phyloP scores from a whole-genome alignment of 1,284 basidiomycete species.

The Omphalotus olearius region DNA sequence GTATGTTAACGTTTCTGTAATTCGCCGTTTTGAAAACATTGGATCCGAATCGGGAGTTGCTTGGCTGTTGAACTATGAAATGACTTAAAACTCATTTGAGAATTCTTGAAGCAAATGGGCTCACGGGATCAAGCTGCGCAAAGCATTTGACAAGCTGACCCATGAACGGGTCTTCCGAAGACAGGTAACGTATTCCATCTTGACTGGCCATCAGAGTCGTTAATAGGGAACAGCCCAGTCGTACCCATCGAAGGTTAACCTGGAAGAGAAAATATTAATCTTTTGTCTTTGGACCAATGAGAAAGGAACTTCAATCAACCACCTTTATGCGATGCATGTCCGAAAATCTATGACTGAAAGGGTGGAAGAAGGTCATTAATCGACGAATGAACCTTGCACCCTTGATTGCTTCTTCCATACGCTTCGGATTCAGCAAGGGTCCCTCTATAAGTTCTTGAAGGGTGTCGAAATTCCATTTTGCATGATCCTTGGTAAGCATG shows the following conservation, averaged over 20 bases:
- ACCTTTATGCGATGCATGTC: constrained; percentile 76
- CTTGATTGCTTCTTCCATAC: constrained; percentile 95
- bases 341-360: constrained; percentile 83
- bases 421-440: constrained; percentile 84
- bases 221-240: constrained; percentile 77
- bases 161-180: constrained; percentile 82
- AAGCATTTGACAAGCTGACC: constrained; percentile 86
- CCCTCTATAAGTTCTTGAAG: constrained; percentile 91
- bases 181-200: constrained; percentile 83
- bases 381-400: constrained; percentile 86
- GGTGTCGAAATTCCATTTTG: constrained; percentile 90
- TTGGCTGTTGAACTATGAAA: constrained; percentile 52
- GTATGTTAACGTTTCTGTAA: constrained; percentile 81
- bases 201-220: constrained; percentile 79
- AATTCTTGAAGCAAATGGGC: constrained; percentile 22
- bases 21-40: constrained; percentile 81
- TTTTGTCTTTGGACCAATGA: neutral
- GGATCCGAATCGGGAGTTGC: constrained; percentile 61
- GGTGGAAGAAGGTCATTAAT: constrained; percentile 91
- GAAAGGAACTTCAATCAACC: constrained; percentile 1
- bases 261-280: constrained; percentile 24
- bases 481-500: constrained; percentile 84
- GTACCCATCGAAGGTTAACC: constrained; percentile 81
- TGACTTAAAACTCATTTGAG: neutral
- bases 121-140: constrained; percentile 87